Conservation (phyloP, 768 basidiomycete genomes). For the Tricholoma matsutake region DNA sequence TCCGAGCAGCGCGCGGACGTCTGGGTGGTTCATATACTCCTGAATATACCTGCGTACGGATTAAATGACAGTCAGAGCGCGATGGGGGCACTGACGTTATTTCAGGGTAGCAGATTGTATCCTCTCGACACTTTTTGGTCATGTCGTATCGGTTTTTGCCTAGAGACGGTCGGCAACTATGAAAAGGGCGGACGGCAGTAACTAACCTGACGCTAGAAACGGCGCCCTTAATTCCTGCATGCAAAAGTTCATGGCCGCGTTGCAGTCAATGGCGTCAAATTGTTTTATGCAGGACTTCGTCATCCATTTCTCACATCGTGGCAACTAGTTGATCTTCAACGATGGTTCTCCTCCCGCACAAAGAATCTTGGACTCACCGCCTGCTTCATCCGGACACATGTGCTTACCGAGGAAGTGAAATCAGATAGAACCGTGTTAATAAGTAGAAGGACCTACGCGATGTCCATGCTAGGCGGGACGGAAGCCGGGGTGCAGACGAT, state of each 20-base stretch:
- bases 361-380: constrained; percentile 25
- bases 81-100: constrained; percentile 30
- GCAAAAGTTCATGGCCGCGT: constrained; percentile 64
- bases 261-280: constrained; percentile 64
- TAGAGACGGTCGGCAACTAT: constrained; percentile 6
- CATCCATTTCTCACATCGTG: constrained; percentile 61
- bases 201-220: constrained; percentile 39
- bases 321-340: constrained; percentile 39
- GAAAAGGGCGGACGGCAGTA: background rate
- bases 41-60: constrained; percentile 45
- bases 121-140: constrained; percentile 55
- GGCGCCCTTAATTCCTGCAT: constrained; percentile 42
- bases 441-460: constrained; percentile 15
- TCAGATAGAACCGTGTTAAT: too few relatives aligned
- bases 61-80: too few relatives aligned
- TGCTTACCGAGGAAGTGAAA: constrained; percentile 12
- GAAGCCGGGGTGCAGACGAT: constrained; percentile 55
- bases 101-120: constrained; percentile 58
- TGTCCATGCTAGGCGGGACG: constrained; percentile 43
- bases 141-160: constrained; percentile 68
- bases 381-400: constrained; percentile 58
- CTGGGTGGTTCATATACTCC: constrained; percentile 58
- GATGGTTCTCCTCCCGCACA: too few relatives aligned
- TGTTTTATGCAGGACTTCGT: constrained; percentile 54
- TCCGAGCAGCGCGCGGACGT: constrained; percentile 54